These are phyloP conservation scores for Artemisia argyi DNA, from an alignment of 129 eudicot genomes.

Conservation along the genomic window DNA sequence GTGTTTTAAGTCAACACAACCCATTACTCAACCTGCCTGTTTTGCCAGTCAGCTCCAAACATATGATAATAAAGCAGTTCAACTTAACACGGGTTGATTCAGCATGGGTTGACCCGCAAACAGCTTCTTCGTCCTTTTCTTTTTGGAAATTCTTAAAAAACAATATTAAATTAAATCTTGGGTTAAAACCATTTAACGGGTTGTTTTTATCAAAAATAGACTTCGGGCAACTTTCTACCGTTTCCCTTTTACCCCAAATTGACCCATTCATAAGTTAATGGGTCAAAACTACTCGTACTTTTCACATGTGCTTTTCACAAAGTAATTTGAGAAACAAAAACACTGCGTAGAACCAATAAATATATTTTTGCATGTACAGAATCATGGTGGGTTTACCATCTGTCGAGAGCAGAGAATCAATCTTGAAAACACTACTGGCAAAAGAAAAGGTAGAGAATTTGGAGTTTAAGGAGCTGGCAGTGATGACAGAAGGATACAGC, in stretches of 20 bases:
- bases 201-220: no score
- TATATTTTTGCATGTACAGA: conserved; percentile 40
- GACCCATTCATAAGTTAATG: not conserved
- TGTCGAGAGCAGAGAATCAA: conserved; percentile 78
- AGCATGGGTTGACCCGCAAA: no score
- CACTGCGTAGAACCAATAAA: not conserved
- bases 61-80: not conserved
- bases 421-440: conserved; percentile 75
- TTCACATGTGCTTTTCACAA: not conserved
- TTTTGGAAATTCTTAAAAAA: no score
- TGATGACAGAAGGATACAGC: conserved; percentile 92
- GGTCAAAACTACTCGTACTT: not conserved
- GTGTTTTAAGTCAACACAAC: not conserved
- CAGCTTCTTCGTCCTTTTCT: not conserved
- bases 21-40: not conserved
- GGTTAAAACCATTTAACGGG: no score
- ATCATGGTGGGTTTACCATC: conserved; percentile 96
- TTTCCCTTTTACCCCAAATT: not conserved
- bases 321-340: not conserved
- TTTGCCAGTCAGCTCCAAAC: not conserved
- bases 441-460: conserved; percentile 73
- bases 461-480: conserved; percentile 85
- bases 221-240: not conserved
- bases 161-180: no score
- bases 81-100: not conserved